A percentile compares a stretch with the other conserved stretches of the same genome.
Conservation (phyloP, 768 basidiomycete genomes). For the Rickenella mellea region DNA sequence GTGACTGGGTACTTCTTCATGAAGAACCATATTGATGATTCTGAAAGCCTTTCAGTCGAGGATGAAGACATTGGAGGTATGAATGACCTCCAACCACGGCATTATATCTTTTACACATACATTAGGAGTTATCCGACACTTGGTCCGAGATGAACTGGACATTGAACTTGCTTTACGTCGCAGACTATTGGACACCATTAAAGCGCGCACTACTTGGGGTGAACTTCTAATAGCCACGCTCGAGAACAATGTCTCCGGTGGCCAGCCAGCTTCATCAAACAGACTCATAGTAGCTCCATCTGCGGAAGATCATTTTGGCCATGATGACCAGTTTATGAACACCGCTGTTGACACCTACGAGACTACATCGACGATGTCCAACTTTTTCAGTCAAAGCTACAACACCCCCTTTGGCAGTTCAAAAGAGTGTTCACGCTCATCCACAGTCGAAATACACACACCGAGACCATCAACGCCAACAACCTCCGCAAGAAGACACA, state of each 20-base stretch:
- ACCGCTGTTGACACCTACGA: not conserved
- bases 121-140: no score
- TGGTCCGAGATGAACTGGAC: slow-evolving; percentile 30
- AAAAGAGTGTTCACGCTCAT: not conserved
- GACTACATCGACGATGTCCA: not conserved
- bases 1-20: no score
- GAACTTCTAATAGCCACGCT: slow-evolving; percentile 28
- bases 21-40: no score
- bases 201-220: slow-evolving; percentile 39
- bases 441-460: slow-evolving; percentile 7
- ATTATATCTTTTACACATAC: no score
- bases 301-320: no score
- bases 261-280: slow-evolving; percentile 7
- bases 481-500: slow-evolving; percentile 15
- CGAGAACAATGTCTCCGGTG: slow-evolving; percentile 10
- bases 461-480: slow-evolving; percentile 16
- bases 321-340: no score
- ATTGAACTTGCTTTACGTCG: slow-evolving; percentile 33
- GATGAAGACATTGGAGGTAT: no score
- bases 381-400: not conserved
- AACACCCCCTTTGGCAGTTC: not conserved
- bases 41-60: no score
- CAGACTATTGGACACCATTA: slow-evolving; percentile 29
- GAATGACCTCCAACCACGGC: no score
- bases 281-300: no score